A percentile compares a stretch with the other conserved stretches of the same genome.
phyloP scores from a whole-genome alignment of 495 filamentous ascomycete species.

The Penicillium pulvis region DNA sequence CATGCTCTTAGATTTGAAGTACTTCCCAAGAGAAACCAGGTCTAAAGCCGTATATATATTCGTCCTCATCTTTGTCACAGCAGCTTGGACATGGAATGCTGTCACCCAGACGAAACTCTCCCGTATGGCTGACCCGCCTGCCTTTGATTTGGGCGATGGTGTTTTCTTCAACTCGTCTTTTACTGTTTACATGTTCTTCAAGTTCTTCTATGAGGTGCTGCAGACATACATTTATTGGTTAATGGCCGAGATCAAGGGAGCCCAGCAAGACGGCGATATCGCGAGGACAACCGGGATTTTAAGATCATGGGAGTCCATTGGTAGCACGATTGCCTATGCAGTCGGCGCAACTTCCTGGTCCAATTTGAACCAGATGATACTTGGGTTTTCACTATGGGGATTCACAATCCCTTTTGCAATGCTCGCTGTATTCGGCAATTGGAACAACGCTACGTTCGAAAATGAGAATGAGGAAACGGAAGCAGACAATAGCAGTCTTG shows the following conservation, averaged over 20 bases:
- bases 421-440: constrained; percentile 21
- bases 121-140: constrained; percentile 17
- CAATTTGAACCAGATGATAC: constrained; percentile 24
- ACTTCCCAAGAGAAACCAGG: constrained; percentile 25
- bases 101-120: constrained; percentile 19
- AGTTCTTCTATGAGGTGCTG: constrained; percentile 47
- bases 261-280: constrained; percentile 43
- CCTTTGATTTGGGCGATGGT: constrained; percentile 25
- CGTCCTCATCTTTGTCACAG: constrained; percentile 21
- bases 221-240: constrained; percentile 43
- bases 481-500: constrained; percentile 16
- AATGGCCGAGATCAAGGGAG: constrained; percentile 28
- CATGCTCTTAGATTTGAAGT: constrained; percentile 45
- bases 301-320: constrained; percentile 51
- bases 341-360: constrained; percentile 42
- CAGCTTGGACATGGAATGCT: constrained; percentile 24
- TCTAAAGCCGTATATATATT: constrained; percentile 19
- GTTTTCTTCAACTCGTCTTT: constrained; percentile 26
- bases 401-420: constrained; percentile 24
- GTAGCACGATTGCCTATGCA: constrained; percentile 51
- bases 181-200: constrained; percentile 25
- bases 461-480: constrained; percentile 7
- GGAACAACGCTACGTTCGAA: constrained; percentile 10
- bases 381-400: constrained; percentile 21
- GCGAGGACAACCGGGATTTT: constrained; percentile 51